These are phyloP conservation scores for Pythium coloratum DNA, from an alignment of 352 stramenopile species.

Conservation along the genomic window DNA sequence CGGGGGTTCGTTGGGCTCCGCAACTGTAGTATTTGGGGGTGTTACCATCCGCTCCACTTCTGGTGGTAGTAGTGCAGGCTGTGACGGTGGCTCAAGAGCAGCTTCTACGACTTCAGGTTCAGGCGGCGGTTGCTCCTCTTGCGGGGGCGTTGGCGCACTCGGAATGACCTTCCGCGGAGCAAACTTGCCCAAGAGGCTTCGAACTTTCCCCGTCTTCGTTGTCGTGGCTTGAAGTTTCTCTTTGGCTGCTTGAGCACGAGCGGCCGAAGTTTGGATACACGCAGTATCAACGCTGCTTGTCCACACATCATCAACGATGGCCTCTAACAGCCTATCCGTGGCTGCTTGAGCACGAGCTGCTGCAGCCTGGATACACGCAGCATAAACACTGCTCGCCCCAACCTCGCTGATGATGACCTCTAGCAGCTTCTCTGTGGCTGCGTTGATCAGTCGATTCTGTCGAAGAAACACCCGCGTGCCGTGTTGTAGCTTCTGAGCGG, in stretches of 20 bases:
- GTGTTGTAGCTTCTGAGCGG: conserved; percentile 41
- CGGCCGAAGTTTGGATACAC: neutral
- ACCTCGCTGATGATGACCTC: neutral
- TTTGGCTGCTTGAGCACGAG: neutral
- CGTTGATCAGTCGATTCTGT: conserved; percentile 16
- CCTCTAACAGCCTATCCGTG: conserved; percentile 14
- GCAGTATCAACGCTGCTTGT: neutral
- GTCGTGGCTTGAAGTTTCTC: neutral
- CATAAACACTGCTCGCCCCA: neutral
- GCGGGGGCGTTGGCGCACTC: neutral
- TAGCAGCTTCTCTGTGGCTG: conserved; percentile 17
- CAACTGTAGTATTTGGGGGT: too few relatives aligned
- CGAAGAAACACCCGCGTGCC: conserved; percentile 24
- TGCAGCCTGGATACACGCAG: neutral
- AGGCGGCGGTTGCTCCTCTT: too few relatives aligned
- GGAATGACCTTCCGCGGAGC: neutral
- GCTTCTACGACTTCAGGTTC: too few relatives aligned
- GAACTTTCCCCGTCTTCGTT: neutral
- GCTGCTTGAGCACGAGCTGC: neutral
- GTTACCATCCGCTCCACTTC: too few relatives aligned
- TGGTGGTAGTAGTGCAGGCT: too few relatives aligned
- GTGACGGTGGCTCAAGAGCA: too few relatives aligned
- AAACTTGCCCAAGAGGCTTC: neutral
- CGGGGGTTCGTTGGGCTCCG: too few relatives aligned
- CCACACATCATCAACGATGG: neutral